Evolutionary conservation across 2,329 filamentous ascomycete genomes (phyloP), one percentile per base, ranked within the genome.

Genomic region (Neopestalotiopsis sp.): DNA sequence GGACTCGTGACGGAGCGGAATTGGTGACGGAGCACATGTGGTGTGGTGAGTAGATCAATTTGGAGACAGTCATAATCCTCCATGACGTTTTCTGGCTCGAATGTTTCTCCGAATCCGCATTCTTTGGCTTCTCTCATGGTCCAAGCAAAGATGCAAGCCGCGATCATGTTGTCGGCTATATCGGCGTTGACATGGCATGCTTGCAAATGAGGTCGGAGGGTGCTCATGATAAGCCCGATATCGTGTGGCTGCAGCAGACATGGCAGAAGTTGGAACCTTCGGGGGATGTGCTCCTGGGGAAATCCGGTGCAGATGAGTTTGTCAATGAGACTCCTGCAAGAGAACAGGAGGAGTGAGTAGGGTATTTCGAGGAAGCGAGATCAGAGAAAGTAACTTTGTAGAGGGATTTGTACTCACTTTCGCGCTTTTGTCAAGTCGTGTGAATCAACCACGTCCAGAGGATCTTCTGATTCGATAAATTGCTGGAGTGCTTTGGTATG

Each of bases 71-170:
- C 30, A 12, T 62, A 62, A 17, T 62, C 59, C 20, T 62, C 59
- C 59, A 38, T 38, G n/a, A 40, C 13, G 34, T 20, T 38, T 38
- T 62, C 59, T 2, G 59, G 59, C 12, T 62, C 34, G 20, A 62
- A 62, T n/a, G n/a, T 62, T 62, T 62, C 30, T n/a, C 34, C 59
- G 14, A 40, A 9, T 3, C 59, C 59, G 7, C 34, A 17, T 34
- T 7, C 12, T 62, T 62, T 28, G n/a, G 59, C 30, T 30, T 20
- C 34, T 6, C 20, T 13, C 59, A 62, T 38, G 30, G 59, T 62
- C 59, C 30, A 62, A 42, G 20, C 40, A 32, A 62, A 62, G 59
- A 62, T 62, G 9, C 59, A 62, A 13, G 32, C 32, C 7, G 59
- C 59, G 13, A 62, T 34, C 12, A 62, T 38, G 5, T 14, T 38